Evolutionary conservation across 192 early-diverging fungal genomes (phyloP), one percentile per base, ranked within the genome.

Genomic region (Chytriomyces sp.): DNA sequence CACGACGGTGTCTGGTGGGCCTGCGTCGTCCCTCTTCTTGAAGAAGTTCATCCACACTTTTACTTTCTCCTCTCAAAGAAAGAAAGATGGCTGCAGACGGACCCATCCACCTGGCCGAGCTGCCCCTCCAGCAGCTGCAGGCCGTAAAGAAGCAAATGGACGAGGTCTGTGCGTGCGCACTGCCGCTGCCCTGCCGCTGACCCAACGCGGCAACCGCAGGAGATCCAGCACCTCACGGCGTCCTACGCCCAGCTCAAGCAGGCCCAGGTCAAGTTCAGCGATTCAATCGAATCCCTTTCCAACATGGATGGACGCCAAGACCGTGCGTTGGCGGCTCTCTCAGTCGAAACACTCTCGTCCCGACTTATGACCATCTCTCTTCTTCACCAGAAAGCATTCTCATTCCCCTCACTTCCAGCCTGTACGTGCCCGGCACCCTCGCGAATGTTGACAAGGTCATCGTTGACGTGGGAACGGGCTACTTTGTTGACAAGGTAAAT

Each of bases 381-480:
- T 19, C 22, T 22, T 33, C 33, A 38, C 26, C 84, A 63, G 89
- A 88, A 62, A 82, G 78, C 3, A 85, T 92, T 65, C 85, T 94
- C 17, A 88, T 94, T 34, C 93, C 93, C 33, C 80, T 94, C 52
- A 94, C 93, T 30, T 86, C 78, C 58, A 92, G 91, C 60, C 30
- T 80, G n/a, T 98, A 98, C 77, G 92, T 98, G 14, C 92, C 94
- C 56, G 96, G 94, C 62, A 90, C 92, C 73, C 82, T 98, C 30
- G 80, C 84, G 31, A 83, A 94, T 72, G 82, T 89, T 14, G 86
- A 93, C 55, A 93, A 88, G 52, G 93, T 98, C 10, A 90, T 96
- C 69, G 92, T 98, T 1, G 96, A 98, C 78, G 89, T 96, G 52
- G 96, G 96, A 54, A 96, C 96, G 19, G 96, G 96, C 34, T 98